Percentiles rank a stretch among this genome's conserved stretches.
Evolutionary conservation across 2,329 filamentous ascomycete species (phyloP).

Genomic region (Stachybotrys echinatus): DNA sequence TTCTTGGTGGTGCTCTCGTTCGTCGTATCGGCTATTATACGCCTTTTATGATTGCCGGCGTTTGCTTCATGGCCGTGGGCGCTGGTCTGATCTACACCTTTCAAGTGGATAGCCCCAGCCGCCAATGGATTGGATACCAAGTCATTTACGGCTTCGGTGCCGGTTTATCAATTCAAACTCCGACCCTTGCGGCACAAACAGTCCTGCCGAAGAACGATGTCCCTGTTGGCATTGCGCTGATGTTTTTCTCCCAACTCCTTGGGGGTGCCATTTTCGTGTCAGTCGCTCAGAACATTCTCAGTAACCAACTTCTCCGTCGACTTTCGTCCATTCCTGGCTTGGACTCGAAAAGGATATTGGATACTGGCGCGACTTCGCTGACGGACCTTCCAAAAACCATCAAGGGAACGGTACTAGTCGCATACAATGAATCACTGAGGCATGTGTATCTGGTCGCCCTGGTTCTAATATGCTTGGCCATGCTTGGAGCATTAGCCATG

Average conservation of each 20-base stretch:
- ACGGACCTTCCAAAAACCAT: constrained; percentile 4
- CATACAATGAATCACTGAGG: constrained; percentile 52
- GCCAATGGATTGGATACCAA: constrained; percentile 23
- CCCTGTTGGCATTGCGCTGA: constrained; percentile 39
- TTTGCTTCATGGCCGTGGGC: constrained; percentile 25
- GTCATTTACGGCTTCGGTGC: constrained; percentile 36
- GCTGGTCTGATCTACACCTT: constrained; percentile 36
- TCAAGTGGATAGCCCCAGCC: constrained; percentile 8
- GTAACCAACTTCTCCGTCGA: constrained; percentile 30
- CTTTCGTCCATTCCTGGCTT: constrained; percentile 6
- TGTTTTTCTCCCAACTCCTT: constrained; percentile 39
- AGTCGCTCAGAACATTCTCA: constrained; percentile 46
- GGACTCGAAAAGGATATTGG: constrained; percentile 1
- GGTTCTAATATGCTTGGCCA: no score
- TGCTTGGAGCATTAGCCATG: no score
- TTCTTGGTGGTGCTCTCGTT: constrained; percentile 20
- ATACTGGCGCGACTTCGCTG: constrained; percentile 8
- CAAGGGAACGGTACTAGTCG: constrained; percentile 15
- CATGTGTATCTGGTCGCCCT: no score
- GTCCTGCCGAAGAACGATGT: constrained; percentile 36
- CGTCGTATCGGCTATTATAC: constrained; percentile 34
- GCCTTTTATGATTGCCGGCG: constrained; percentile 29
- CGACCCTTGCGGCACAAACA: constrained; percentile 39
- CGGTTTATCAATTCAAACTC: constrained; percentile 37
- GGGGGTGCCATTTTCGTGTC: constrained; percentile 45